A percentile compares a stretch with the other conserved stretches of the same genome.
phyloP scores from a whole-genome alignment of 1,139 yeast genomes.

The Lodderomyces metapsilosis region DNA sequence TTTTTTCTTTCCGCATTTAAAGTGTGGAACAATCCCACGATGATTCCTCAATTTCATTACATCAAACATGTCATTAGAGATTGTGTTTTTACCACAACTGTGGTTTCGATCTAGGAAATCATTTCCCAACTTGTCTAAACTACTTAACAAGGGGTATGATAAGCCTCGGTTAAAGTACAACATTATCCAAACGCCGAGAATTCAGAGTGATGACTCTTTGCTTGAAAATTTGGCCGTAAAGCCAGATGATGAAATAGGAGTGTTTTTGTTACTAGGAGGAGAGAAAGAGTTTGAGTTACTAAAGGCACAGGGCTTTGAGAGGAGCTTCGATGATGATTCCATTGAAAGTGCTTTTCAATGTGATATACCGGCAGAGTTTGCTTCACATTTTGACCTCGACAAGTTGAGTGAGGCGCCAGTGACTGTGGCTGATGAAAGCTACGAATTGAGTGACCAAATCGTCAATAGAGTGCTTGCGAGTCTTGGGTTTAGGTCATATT shows the following conservation, averaged over 20 bases:
- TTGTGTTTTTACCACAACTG: slow-evolving; percentile 21
- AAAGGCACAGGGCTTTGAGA: slow-evolving; percentile 12
- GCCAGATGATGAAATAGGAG: slow-evolving; percentile 17
- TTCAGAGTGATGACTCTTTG: slow-evolving; percentile 29
- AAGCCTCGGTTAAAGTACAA: slow-evolving; percentile 43
- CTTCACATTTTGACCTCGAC: slow-evolving; percentile 16
- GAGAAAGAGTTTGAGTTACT: slow-evolving; percentile 15
- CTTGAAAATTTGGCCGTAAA: slow-evolving; percentile 25
- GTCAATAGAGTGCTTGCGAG: slow-evolving; percentile 40
- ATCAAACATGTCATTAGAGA: slow-evolving; percentile 21
- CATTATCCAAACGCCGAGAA: slow-evolving; percentile 42
- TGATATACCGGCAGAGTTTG: slow-evolving; percentile 27
- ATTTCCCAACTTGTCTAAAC: slow-evolving; percentile 18
- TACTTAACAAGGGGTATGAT: slow-evolving; percentile 51
- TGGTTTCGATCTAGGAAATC: slow-evolving; percentile 22
- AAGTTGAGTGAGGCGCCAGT: slow-evolving; percentile 16
- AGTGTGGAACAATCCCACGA: neutral
- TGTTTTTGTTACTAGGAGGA: slow-evolving; percentile 33
- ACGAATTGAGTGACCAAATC: slow-evolving; percentile 18
- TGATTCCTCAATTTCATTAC: neutral
- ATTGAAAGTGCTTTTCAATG: slow-evolving; percentile 23
- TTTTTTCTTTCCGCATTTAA: neutral
- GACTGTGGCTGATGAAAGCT: slow-evolving; percentile 19
- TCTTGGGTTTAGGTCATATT: slow-evolving; percentile 37
- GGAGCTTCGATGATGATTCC: slow-evolving; percentile 23